Evolutionary conservation across 176 grass and related monocot species (phyloP).

Genomic region (Cenchrus purpureus): DNA sequence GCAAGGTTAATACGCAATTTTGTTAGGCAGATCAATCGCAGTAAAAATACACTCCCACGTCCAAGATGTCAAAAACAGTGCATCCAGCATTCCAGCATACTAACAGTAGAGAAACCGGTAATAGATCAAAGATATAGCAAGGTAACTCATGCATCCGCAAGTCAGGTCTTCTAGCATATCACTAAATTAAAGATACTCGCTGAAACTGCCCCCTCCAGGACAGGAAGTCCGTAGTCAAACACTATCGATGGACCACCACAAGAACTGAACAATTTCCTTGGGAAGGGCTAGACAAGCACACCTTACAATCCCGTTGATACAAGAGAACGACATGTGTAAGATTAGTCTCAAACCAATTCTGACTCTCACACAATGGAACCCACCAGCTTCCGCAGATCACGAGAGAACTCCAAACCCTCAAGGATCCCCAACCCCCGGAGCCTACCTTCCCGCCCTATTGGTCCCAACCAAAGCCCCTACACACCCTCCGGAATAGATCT

Average conservation of each 20-base stretch:
- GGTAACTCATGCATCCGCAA: neutral
- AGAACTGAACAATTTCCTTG: neutral
- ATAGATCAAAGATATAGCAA: neutral
- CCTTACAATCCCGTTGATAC: neutral
- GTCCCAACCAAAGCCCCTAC: neutral
- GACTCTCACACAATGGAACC: neutral
- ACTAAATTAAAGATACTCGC: neutral
- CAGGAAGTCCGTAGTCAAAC: constrained; percentile 3
- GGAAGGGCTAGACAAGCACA: neutral
- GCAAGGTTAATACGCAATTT: neutral
- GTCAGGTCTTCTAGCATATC: neutral
- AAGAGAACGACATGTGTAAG: neutral
- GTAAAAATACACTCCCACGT: neutral
- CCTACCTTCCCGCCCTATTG: neutral
- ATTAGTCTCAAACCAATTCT: neutral
- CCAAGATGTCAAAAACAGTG: constrained; percentile 3
- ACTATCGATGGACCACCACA: neutral
- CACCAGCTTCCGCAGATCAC: constrained; percentile 7
- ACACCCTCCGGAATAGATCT: neutral
- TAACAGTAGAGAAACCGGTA: neutral
- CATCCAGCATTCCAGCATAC: neutral
- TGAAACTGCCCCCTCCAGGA: neutral
- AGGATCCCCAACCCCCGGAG: neutral
- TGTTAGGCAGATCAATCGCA: neutral
- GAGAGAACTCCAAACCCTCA: neutral